phyloP scores from a whole-genome alignment of 2,329 filamentous ascomycete genomes.

The Hypoxylon sp. region DNA sequence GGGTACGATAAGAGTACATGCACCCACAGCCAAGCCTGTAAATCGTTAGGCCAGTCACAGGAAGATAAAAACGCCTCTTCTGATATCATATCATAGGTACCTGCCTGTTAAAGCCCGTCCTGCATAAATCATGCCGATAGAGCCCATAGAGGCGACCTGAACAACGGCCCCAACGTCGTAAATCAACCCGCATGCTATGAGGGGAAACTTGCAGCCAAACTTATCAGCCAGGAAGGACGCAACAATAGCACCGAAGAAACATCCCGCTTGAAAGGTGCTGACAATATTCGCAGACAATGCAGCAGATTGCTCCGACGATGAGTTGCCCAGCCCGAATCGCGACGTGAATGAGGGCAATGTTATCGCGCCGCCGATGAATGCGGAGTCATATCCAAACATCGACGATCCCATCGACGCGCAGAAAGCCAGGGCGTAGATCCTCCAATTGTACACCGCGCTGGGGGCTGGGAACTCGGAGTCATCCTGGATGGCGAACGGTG shows the following conservation, averaged over 20 bases:
- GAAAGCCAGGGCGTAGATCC: conserved; percentile 23
- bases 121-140: conserved; percentile 56
- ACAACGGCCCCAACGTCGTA: conserved; percentile 67
- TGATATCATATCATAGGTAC: conserved; percentile 52
- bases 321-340: conserved; percentile 65
- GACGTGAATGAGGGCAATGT: conserved; percentile 67
- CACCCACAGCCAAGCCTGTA: conserved; percentile 44
- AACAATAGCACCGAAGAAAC: conserved; percentile 72
- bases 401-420: conserved; percentile 14
- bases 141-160: conserved; percentile 60
- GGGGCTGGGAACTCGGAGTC: conserved; percentile 16
- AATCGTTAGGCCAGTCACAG: background rate
- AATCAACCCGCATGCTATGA: conserved; percentile 59
- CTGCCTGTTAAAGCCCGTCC: conserved; percentile 61
- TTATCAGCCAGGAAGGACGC: conserved; percentile 67
- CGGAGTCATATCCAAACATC: conserved; percentile 56
- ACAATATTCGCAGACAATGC: conserved; percentile 70
- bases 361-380: conserved; percentile 74
- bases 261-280: conserved; percentile 67
- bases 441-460: conserved; percentile 19
- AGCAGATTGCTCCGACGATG: conserved; percentile 53
- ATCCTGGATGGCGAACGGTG: conserved; percentile 7
- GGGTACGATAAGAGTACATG: conserved; percentile 57
- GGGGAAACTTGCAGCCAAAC: conserved; percentile 62
- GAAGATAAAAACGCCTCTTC: conserved; percentile 3